phyloP scores from a whole-genome alignment of 1,284 basidiomycete genomes.

The Peniophora sp. region DNA sequence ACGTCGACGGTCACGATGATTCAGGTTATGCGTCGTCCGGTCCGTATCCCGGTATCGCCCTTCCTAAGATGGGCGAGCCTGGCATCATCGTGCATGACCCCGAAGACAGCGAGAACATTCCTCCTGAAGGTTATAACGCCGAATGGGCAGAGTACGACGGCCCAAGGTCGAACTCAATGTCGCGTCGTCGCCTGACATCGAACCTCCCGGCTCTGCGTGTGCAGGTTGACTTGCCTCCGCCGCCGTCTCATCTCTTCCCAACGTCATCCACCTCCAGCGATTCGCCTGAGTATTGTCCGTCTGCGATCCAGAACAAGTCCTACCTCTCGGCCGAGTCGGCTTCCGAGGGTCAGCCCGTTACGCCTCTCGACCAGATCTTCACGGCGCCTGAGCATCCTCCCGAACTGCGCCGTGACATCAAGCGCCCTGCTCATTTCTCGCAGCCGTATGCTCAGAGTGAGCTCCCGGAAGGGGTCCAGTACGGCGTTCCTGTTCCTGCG shows the following conservation, averaged over 20 bases:
- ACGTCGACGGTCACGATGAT: background rate
- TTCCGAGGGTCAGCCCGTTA: constrained; percentile 13
- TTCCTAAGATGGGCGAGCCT: background rate
- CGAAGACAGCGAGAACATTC: background rate
- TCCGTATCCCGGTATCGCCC: background rate
- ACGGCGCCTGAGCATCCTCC: constrained; percentile 20
- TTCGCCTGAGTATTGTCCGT: no score
- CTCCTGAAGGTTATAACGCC: background rate
- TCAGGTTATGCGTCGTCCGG: background rate
- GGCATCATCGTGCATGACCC: background rate
- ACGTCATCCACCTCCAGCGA: background rate
- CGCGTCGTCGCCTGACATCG: constrained; percentile 18
- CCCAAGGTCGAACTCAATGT: constrained; percentile 13
- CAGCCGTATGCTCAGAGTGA: constrained; percentile 4
- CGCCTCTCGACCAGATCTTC: constrained; percentile 23
- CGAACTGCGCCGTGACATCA: constrained; percentile 11
- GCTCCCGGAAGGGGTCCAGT: background rate
- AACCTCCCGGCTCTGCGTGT: constrained; percentile 17
- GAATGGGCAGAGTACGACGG: constrained; percentile 4
- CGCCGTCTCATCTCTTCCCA: constrained; percentile 5
- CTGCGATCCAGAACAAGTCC: constrained; percentile 4
- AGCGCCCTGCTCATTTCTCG: constrained; percentile 3
- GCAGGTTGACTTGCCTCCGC: constrained; percentile 18
- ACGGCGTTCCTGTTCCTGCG: no score
- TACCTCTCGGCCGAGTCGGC: background rate